Evolutionary conservation across 129 eudicot species (phyloP), one percentile per base, ranked within the genome.

Genomic region (Escallonia herrerae): DNA sequence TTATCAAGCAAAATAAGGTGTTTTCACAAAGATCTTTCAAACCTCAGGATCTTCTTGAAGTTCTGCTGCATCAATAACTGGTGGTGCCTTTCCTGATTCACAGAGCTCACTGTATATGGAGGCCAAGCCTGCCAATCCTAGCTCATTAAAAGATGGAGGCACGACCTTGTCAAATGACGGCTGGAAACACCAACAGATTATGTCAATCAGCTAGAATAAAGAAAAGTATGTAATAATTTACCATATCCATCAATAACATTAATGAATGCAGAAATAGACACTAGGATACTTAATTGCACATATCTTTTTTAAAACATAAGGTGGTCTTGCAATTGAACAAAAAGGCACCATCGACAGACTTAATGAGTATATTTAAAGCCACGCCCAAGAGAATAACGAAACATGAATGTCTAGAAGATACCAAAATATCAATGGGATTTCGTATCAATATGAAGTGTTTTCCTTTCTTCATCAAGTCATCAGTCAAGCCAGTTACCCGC

Each of bases 391-490:
- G 33, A 22, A 22, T 22, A 22, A 22, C 33, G 1, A 22, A 22
- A 22, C 33, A 1, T 22, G 33, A 22, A 22, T 0, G 33, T 22
- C 1, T 22, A 48, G 43, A 64, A 66, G 66, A 11, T 80, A 93
- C 99, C 99, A 93, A 82, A 71, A 86, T 80, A 60, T 93, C 90
- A 63, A 93, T 81, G 47, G 99, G 99, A 71, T 93, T 93, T 58
- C 96, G 79, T 42, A 93, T 93, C 60, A 93, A 52, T 62, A 93
- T 81, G 76, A 84, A 79, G 87, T 93, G 99, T 70, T 89, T 93
- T 78, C 99, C 99, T 76, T 71, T 93, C 82, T 74, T 89, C 84
- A 74, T 73, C 65, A 93, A 65, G 45, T 84, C 96, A 14, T 84
- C 77, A 9, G 77, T 75, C 74, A 93, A 65, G 46, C 86, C 95